A percentile compares a stretch with the other conserved stretches of the same genome.
phyloP scores from a whole-genome alignment of 2,329 filamentous ascomycete genomes.

The Blastomyces parvus region DNA sequence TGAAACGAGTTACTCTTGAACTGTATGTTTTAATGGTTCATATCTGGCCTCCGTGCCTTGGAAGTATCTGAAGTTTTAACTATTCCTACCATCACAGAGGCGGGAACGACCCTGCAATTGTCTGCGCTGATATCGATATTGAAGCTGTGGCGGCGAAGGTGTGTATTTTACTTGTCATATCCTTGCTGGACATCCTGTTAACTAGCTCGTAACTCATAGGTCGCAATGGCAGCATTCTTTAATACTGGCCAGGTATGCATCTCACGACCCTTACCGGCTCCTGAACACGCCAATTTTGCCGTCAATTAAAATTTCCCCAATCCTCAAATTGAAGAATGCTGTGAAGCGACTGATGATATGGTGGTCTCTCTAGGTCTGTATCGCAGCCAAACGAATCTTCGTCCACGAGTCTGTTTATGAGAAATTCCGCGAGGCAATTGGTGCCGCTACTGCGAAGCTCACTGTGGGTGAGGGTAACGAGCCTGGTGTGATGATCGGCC shows the following conservation, averaged over 20 bases:
- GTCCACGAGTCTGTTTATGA: conserved; percentile 53
- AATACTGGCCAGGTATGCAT: conserved; percentile 38
- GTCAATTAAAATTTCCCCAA: neutral
- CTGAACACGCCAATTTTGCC: neutral
- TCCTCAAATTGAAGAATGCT: neutral
- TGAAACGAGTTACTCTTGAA: conserved; percentile 48
- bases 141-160: conserved; percentile 35
- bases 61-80: neutral
- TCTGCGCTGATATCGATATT: conserved; percentile 46
- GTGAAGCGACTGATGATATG: neutral
- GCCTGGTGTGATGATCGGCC: conserved; percentile 45
- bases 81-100: conserved; percentile 24
- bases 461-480: conserved; percentile 34
- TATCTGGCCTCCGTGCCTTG: neutral
- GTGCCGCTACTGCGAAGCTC: conserved; percentile 37
- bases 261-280: too few species aligned
- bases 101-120: conserved; percentile 48
- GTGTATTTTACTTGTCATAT: neutral
- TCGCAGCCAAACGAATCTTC: conserved; percentile 51
- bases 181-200: neutral
- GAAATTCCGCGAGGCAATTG: conserved; percentile 41
- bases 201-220: conserved; percentile 17
- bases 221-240: conserved; percentile 43
- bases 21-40: conserved; percentile 17
- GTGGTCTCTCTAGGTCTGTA: conserved; percentile 38